phyloP scores from a whole-genome alignment of 1,139 yeast genomes.

The Maudiozyma humilis region DNA sequence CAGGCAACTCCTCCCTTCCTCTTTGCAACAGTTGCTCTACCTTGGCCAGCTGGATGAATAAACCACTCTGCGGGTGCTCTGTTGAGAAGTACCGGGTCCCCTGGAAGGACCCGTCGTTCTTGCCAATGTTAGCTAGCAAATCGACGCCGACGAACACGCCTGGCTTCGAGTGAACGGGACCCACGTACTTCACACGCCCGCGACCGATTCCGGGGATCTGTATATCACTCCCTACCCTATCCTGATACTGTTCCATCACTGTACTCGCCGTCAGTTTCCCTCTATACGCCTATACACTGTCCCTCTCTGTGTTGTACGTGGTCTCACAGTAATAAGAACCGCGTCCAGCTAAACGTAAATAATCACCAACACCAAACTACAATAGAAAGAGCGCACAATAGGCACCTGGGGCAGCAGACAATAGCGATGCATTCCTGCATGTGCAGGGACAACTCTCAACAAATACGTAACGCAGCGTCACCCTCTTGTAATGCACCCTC shows the following conservation, averaged over 20 bases:
- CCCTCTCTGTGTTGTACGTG: too few species aligned
- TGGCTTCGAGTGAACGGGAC: slow-evolving; percentile 61
- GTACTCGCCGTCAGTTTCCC: neutral
- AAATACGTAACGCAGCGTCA: too few species aligned
- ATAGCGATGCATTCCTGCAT: too few species aligned
- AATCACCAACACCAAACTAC: too few species aligned
- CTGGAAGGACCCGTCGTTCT: slow-evolving; percentile 65
- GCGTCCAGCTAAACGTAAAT: neutral
- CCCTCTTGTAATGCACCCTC: too few species aligned
- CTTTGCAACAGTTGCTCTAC: slow-evolving; percentile 36
- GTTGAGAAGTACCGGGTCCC: slow-evolving; percentile 60
- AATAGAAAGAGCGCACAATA: too few species aligned
- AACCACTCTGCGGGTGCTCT: slow-evolving; percentile 54
- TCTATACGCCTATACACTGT: too few species aligned
- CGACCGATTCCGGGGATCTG: slow-evolving; percentile 33
- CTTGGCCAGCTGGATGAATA: slow-evolving; percentile 65
- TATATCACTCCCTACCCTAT: slow-evolving; percentile 26
- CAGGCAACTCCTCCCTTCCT: neutral
- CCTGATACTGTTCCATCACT: slow-evolving; percentile 18
- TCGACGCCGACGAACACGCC: slow-evolving; percentile 91
- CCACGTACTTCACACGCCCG: slow-evolving; percentile 66
- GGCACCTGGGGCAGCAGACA: neutral
- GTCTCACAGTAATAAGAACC: too few species aligned
- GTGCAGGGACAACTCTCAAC: too few species aligned
- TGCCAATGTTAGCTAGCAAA: slow-evolving; percentile 61